Conservation (phyloP, 371 early-diverging fungal species). For the Dichotomocladium elegans region DNA sequence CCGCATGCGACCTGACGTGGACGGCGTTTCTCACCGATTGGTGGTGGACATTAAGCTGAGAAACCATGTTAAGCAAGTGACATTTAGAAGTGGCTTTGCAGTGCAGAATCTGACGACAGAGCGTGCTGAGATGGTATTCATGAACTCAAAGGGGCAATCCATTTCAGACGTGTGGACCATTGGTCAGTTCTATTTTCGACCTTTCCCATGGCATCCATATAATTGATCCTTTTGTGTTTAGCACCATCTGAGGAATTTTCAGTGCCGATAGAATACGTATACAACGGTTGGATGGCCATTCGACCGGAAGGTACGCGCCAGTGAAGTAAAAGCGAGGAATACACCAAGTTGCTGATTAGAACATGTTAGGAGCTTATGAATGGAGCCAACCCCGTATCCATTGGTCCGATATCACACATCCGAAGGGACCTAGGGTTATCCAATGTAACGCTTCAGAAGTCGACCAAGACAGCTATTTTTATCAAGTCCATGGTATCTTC, state of each 20-base stretch:
- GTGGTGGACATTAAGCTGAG: conserved; percentile 72
- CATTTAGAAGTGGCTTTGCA: conserved; percentile 68
- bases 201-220: background rate
- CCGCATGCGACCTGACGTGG: conserved; percentile 56
- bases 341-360: background rate
- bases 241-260: conserved; percentile 54
- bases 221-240: background rate
- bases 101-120: conserved; percentile 60
- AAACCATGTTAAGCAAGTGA: conserved; percentile 75
- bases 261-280: conserved; percentile 67
- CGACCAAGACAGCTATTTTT: conserved; percentile 14
- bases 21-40: conserved; percentile 63
- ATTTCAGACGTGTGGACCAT: conserved; percentile 18
- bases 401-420: conserved; percentile 64
- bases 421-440: conserved; percentile 23
- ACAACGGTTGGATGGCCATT: conserved; percentile 54
- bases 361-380: conserved; percentile 55
- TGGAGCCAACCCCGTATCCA: conserved; percentile 66
- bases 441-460: conserved; percentile 26
- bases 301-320: conserved; percentile 57
- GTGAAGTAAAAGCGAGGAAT: background rate
- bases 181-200: conserved; percentile 19
- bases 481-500: conserved; percentile 25
- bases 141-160: conserved; percentile 44
- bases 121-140: conserved; percentile 27